These are phyloP conservation scores for Hymenochaete sp. DNA, from an alignment of 1,284 basidiomycete genomes.

Conservation along the genomic window DNA sequence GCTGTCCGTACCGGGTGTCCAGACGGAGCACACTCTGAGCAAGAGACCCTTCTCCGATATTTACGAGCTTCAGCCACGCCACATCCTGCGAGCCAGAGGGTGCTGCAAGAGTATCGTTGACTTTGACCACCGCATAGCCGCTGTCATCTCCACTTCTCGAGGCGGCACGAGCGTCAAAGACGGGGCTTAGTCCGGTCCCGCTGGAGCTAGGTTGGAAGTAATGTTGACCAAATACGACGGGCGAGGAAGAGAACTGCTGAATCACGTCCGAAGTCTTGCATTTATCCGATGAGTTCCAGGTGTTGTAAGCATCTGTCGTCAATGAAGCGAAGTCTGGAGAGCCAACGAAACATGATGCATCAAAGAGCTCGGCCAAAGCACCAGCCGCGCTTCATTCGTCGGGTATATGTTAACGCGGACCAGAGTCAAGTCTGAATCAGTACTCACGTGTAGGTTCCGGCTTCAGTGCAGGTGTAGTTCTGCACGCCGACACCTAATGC, in stretches of 20 bases:
- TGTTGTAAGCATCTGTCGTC: constrained; percentile 33
- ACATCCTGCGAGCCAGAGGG: constrained; percentile 41
- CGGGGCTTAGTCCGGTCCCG: constrained; percentile 39
- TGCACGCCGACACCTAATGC: constrained; percentile 40
- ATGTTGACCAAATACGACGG: constrained; percentile 41
- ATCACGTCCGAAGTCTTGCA: constrained; percentile 32
- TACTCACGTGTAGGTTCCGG: constrained; percentile 30
- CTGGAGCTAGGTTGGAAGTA: constrained; percentile 45
- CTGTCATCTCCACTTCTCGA: constrained; percentile 32
- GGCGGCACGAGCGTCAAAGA: constrained; percentile 49
- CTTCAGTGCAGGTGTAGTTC: constrained; percentile 33
- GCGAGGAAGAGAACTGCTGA: constrained; percentile 23
- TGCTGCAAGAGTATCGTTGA: constrained; percentile 34
- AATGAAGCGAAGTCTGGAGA: constrained; percentile 32
- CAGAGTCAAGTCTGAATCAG: constrained; percentile 8
- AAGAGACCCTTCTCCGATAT: constrained; percentile 39
- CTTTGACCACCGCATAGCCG: constrained; percentile 42
- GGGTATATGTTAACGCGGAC: no score
- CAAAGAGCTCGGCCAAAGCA: constrained; percentile 51
- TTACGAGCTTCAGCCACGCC: constrained; percentile 47
- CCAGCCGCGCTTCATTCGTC: constrained; percentile 29
- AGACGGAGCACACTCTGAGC: constrained; percentile 46
- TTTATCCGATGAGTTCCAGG: constrained; percentile 29
- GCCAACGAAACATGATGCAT: constrained; percentile 45
- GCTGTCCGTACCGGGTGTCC: constrained; percentile 54